Conservation (phyloP, 306 rosid species). For the Dryas alaskensis region DNA sequence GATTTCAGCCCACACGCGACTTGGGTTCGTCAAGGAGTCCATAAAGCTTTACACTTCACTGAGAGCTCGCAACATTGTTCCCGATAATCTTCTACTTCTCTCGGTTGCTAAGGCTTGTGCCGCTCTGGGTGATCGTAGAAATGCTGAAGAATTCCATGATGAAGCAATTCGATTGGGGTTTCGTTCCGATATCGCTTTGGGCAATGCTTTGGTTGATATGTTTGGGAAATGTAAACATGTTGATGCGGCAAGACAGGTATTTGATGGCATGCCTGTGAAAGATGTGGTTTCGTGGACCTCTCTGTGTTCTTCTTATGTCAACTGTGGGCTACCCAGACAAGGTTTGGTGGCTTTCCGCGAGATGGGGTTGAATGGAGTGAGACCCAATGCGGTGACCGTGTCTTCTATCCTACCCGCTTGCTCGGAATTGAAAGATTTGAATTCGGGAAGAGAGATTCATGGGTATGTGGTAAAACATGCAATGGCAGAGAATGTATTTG, state of each 20-base stretch:
- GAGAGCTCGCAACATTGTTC: constrained; percentile 26
- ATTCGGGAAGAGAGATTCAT: constrained; percentile 16
- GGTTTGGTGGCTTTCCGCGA: background rate
- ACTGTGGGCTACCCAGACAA: constrained; percentile 1
- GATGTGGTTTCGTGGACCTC: constrained; percentile 17
- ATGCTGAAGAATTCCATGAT: constrained; percentile 1
- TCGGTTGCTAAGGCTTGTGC: constrained; percentile 49
- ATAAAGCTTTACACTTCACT: constrained; percentile 31
- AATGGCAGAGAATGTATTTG: constrained; percentile 9
- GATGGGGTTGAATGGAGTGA: constrained; percentile 13
- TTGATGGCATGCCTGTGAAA: background rate
- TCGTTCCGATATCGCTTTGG: background rate
- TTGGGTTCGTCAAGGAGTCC: constrained; percentile 39
- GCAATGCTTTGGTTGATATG: constrained; percentile 20
- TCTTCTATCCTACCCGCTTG: constrained; percentile 8
- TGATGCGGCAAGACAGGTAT: background rate
- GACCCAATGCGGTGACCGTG: constrained; percentile 13
- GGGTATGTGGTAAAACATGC: constrained; percentile 5
- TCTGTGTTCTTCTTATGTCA: background rate
- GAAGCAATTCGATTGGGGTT: constrained; percentile 6
- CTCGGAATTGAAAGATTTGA: constrained; percentile 5
- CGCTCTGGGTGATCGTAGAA: constrained; percentile 32
- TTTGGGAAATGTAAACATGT: constrained; percentile 13
- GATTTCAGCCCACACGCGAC: constrained; percentile 41
- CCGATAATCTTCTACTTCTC: constrained; percentile 31